Evolutionary conservation across 2,329 filamentous ascomycete genomes (phyloP), one percentile per base, ranked within the genome.

Genomic region (Cadophora sp.): DNA sequence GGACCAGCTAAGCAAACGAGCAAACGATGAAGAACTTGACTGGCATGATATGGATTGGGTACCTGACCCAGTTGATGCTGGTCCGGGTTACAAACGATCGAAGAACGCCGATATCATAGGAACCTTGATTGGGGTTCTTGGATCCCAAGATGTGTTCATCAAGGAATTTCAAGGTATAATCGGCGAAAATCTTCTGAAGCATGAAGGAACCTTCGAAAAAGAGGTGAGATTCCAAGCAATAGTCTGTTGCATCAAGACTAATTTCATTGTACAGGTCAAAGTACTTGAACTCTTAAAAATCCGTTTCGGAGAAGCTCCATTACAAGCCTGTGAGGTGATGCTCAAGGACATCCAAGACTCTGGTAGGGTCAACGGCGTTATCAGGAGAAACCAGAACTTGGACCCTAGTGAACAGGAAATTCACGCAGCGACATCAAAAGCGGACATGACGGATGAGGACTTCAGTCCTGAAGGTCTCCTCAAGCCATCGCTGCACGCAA

Each of bases 321-420:
- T 99, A 56, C 96, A 98, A 78, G 92, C 92, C 60, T 97, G 94
- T 79, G 95, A 99, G 77, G 96, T 99, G 75, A 99, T 99, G 96
- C 87, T 99, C 67, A 92, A 91, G 71, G 96, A 99, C 78, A 92
- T 98, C 43, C 87, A 92, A 72, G 94, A 97, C 76, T 97, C 94
- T 1, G 85, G 86, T 69, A 86, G 88, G 51, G 87, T 97, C 68
- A 92, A 97, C 76, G 81, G 84, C 8, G 82, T 86, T 14, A 88
- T 97, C 58, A 83, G 88, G 51, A 85, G 84, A 66, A 82, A 82
- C 48, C 81, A 84, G 75, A 77, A 79, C 8, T 75, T 84, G 29
- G 76, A 79, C 71, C 69, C 73, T 65, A 73, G 64, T 69, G 67
- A 74, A 60, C 62, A 74, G 64, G 78, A 76, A 67, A 72, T 75